Evolutionary conservation across 768 basidiomycete genomes (phyloP).

Genomic region (Albatrellus ellisii): DNA sequence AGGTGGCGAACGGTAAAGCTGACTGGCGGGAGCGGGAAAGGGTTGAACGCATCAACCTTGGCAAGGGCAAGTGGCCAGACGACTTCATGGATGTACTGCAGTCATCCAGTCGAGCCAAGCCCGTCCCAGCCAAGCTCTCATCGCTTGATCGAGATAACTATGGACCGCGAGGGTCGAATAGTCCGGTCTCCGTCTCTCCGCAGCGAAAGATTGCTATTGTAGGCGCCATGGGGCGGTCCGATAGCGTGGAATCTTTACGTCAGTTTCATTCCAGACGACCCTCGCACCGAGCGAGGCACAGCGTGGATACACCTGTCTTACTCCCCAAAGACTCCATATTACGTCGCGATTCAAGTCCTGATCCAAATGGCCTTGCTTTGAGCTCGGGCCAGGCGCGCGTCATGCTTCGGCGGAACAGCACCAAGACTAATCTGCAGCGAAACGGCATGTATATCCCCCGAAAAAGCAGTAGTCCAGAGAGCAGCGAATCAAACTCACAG

Average conservation of each 20-base stretch:
- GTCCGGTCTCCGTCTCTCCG: constrained; percentile 30
- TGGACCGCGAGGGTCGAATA: constrained; percentile 7
- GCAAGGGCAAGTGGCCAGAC: constrained; percentile 77
- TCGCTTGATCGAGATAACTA: constrained; percentile 11
- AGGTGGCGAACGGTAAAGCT: constrained; percentile 16
- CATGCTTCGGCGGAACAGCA: constrained; percentile 42
- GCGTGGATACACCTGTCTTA: constrained; percentile 35
- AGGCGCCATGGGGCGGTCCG: constrained; percentile 28
- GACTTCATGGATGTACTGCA: constrained; percentile 55
- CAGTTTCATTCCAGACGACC: constrained; percentile 40
- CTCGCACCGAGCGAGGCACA: constrained; percentile 51
- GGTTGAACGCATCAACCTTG: constrained; percentile 37
- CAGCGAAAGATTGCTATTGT: constrained; percentile 47
- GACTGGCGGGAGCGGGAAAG: constrained; percentile 17
- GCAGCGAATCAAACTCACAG: constrained; percentile 3
- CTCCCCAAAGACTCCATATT: constrained; percentile 23
- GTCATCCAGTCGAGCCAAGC: constrained; percentile 9
- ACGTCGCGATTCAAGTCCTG: constrained; percentile 46
- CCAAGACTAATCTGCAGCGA: neutral
- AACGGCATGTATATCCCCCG: constrained; percentile 7
- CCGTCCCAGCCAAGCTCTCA: constrained; percentile 10
- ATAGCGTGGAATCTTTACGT: constrained; percentile 31
- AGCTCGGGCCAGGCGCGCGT: constrained; percentile 25
- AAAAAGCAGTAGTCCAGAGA: constrained; percentile 5
- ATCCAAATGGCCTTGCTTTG: too few species aligned